These are phyloP conservation scores for Rhodotorula glutinis DNA, from an alignment of 1,284 basidiomycete species.

Conservation along the genomic window DNA sequence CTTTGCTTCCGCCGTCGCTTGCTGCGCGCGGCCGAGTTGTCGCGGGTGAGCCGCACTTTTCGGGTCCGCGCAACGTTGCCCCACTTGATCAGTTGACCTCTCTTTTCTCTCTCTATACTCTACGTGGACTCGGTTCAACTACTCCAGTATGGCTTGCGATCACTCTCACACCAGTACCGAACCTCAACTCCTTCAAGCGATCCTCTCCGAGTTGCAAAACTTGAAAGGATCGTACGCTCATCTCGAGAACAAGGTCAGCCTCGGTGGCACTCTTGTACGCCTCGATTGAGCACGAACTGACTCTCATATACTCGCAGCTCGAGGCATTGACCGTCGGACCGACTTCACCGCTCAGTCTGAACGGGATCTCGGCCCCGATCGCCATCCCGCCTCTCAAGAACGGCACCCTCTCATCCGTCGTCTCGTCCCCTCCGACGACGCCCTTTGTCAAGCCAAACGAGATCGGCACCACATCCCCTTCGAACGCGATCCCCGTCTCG, in stretches of 20 bases:
- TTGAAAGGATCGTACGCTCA: constrained; percentile 39
- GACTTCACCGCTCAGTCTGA: constrained; percentile 16
- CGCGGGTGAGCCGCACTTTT: too few species aligned
- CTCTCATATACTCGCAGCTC: constrained; percentile 13
- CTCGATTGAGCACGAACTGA: not conserved
- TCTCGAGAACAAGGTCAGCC: constrained; percentile 37
- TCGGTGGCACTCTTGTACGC: too few species aligned
- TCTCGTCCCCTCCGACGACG: constrained; percentile 3
- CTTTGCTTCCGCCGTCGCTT: too few species aligned
- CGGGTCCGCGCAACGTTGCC: too few species aligned
- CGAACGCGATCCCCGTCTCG: constrained; percentile 9
- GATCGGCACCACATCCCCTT: not conserved
- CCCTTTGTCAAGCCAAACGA: constrained; percentile 27
- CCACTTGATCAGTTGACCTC: too few species aligned
- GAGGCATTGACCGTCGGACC: constrained; percentile 27
- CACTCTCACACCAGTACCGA: constrained; percentile 5
- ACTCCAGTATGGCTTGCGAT: not conserved
- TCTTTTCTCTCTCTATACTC: too few species aligned
- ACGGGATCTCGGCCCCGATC: not conserved
- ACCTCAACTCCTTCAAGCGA: constrained; percentile 36
- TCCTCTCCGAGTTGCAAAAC: constrained; percentile 41
- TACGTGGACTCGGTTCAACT: too few species aligned
- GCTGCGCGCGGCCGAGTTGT: too few species aligned
- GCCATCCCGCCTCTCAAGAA: constrained; percentile 16
- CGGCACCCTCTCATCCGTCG: not conserved